phyloP scores from a whole-genome alignment of 1,284 basidiomycete species.

The Ceratobasidium papillatum region DNA sequence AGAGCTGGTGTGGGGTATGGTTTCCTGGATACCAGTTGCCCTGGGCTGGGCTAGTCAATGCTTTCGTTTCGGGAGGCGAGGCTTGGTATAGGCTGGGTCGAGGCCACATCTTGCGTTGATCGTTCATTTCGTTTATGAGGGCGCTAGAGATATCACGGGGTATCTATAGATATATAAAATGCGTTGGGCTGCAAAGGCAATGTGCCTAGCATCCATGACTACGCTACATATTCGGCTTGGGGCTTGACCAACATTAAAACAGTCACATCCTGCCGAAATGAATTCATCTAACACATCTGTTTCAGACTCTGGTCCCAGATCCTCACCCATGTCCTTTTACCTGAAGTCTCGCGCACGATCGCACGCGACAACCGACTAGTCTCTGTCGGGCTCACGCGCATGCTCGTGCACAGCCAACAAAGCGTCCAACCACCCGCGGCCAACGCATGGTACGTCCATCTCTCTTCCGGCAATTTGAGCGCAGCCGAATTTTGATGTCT shows the following conservation, averaged over 20 bases:
- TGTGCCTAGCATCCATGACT: background rate
- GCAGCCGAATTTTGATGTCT: background rate
- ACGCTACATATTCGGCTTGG: background rate
- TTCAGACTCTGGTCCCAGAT: conserved; percentile 86
- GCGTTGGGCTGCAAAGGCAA: background rate
- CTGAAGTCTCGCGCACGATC: conserved; percentile 82
- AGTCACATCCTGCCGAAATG: conserved; percentile 11
- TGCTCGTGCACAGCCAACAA: conserved; percentile 76
- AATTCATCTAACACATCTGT: conserved; percentile 3
- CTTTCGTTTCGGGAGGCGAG: too few relatives aligned
- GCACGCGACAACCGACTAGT: conserved; percentile 85
- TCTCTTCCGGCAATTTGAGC: background rate
- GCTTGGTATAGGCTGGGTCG: background rate
- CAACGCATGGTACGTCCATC: conserved; percentile 68
- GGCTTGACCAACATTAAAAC: background rate
- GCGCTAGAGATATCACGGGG: background rate
- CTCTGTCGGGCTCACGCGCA: conserved; percentile 80
- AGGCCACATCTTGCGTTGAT: background rate
- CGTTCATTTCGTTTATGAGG: background rate
- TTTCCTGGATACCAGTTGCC: background rate
- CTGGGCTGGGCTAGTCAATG: background rate
- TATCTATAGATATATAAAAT: background rate
- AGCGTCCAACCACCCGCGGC: conserved; percentile 74
- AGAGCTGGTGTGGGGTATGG: background rate
- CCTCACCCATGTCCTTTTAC: conserved; percentile 78